Conservation (phyloP, 2,329 filamentous ascomycete genomes). For the Spiromastix sp. region DNA sequence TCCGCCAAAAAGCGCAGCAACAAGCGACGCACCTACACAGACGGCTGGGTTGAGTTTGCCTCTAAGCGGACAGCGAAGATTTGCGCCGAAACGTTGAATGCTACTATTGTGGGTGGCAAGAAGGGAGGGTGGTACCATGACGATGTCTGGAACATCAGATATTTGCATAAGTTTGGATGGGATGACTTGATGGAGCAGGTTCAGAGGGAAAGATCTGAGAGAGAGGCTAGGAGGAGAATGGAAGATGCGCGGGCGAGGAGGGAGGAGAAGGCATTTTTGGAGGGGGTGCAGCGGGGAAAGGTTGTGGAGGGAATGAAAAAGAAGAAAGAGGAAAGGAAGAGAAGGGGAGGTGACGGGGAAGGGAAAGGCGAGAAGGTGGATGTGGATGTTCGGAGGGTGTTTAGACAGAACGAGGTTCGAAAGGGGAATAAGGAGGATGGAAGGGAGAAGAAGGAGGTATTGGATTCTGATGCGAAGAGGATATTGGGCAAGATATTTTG, state of each 20-base stretch:
- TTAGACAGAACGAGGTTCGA: conserved; percentile 34
- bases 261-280: conserved; percentile 35
- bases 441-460: conserved; percentile 15
- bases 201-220: conserved; percentile 31
- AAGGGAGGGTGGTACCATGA: conserved; percentile 38
- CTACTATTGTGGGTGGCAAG: conserved; percentile 31
- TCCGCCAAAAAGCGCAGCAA: conserved; percentile 21
- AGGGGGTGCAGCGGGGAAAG: conserved; percentile 31
- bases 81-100: conserved; percentile 36
- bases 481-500: conserved; percentile 39
- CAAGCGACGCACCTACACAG: conserved; percentile 31
- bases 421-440: conserved; percentile 9
- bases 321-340: conserved; percentile 31
- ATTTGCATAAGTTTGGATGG: conserved; percentile 34
- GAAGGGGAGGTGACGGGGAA: conserved; percentile 9
- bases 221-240: conserved; percentile 31
- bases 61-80: conserved; percentile 36
- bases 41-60: conserved; percentile 39
- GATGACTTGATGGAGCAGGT: conserved; percentile 36
- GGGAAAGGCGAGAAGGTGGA: conserved; percentile 14
- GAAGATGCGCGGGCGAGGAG: conserved; percentile 32
- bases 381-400: conserved; percentile 20
- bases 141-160: conserved; percentile 39
- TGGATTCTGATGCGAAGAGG: conserved; percentile 28
- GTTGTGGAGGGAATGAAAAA: conserved; percentile 34